Percentiles rank a stretch among this genome's conserved stretches.
phyloP scores from a whole-genome alignment of 495 filamentous ascomycete species.

The Penicillium coprophilum region DNA sequence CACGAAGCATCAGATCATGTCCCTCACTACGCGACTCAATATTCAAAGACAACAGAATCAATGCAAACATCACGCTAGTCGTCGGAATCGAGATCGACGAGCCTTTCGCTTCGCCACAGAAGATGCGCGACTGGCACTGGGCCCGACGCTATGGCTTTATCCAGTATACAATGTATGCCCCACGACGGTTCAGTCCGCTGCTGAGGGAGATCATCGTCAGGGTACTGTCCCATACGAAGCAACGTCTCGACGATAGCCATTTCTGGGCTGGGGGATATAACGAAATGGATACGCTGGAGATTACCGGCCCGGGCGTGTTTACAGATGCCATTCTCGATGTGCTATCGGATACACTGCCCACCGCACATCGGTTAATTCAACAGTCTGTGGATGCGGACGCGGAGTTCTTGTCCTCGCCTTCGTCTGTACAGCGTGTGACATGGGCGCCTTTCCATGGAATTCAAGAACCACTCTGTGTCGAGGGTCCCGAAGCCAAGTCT shows the following conservation, averaged over 20 bases:
- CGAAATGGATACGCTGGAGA: conserved; percentile 34
- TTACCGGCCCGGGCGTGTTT: conserved; percentile 44
- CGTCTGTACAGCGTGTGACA: conserved; percentile 32
- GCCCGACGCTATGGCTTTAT: conserved; percentile 39
- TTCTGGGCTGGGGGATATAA: conserved; percentile 26
- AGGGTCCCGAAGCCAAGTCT: conserved; percentile 22
- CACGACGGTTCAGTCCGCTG: conserved; percentile 41
- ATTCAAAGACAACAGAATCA: conserved; percentile 9
- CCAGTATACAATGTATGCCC: conserved; percentile 43
- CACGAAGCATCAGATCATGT: conserved; percentile 32
- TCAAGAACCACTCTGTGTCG: conserved; percentile 34
- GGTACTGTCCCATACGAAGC: conserved; percentile 38
- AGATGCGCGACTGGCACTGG: conserved; percentile 46
- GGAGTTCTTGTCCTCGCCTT: conserved; percentile 13
- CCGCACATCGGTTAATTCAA: conserved; percentile 29
- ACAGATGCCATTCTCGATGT: conserved; percentile 44
- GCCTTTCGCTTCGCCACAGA: conserved; percentile 35
- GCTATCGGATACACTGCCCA: conserved; percentile 34
- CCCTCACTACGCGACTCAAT: conserved; percentile 28
- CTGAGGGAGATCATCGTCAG: conserved; percentile 38
- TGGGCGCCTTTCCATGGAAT: conserved; percentile 46
- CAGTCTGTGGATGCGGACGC: conserved; percentile 31
- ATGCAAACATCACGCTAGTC: conserved; percentile 36
- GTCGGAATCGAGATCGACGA: conserved; percentile 46
- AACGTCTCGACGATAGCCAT: conserved; percentile 19